phyloP scores from a whole-genome alignment of 2,329 filamentous ascomycete genomes.

The Aspergillus tamarii region DNA sequence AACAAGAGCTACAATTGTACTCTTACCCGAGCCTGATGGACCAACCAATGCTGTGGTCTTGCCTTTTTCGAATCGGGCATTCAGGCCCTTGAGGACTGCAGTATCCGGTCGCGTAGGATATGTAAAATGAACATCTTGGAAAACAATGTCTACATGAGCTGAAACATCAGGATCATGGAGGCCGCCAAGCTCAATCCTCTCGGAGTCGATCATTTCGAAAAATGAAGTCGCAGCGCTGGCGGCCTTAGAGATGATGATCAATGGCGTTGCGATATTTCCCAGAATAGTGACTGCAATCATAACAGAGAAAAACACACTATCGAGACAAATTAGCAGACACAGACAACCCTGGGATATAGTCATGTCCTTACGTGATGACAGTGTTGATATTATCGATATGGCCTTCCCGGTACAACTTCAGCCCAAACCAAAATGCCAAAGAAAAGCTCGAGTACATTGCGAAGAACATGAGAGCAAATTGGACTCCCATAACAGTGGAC shows the following conservation, averaged over 20 bases:
- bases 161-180: slow-evolving; percentile 56
- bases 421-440: slow-evolving; percentile 43
- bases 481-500: slow-evolving; percentile 32
- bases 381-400: slow-evolving; percentile 39
- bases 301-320: slow-evolving; percentile 41
- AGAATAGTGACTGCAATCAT: slow-evolving; percentile 31
- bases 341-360: too few species aligned
- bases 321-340: background rate
- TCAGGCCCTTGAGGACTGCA: slow-evolving; percentile 39
- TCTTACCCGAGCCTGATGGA: slow-evolving; percentile 51
- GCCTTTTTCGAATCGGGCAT: slow-evolving; percentile 36
- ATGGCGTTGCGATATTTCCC: slow-evolving; percentile 34
- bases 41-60: slow-evolving; percentile 51
- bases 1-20: slow-evolving; percentile 47
- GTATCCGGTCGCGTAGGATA: slow-evolving; percentile 60
- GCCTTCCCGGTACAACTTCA: slow-evolving; percentile 38
- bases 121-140: slow-evolving; percentile 69
- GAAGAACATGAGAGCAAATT: slow-evolving; percentile 40
- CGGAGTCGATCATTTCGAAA: slow-evolving; percentile 37
- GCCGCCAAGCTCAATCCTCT: slow-evolving; percentile 34
- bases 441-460: slow-evolving; percentile 41
- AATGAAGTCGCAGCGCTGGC: slow-evolving; percentile 35
- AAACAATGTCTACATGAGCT: slow-evolving; percentile 58
- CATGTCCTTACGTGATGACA: slow-evolving; percentile 37
- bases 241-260: slow-evolving; percentile 42